Base-by-base conservation (phyloP, 352 stramenopile species). In the Albugo laibachii region DNA sequence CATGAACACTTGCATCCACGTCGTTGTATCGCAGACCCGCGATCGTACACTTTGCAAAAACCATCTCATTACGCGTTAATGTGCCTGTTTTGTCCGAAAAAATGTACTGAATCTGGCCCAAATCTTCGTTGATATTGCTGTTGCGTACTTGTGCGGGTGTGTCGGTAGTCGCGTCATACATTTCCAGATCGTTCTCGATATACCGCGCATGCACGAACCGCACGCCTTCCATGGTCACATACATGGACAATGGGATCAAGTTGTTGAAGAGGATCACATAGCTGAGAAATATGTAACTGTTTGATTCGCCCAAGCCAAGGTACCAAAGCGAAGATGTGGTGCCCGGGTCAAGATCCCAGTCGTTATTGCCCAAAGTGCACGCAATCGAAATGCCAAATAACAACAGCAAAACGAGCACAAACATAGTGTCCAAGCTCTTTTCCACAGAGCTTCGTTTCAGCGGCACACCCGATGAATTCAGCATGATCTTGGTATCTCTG, bases 11-110 rank as follows among this genome's bases (percentile, higher is more conserved):
- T 24, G 70, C 59, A 16, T 85, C 67, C n/a, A 87, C 61, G 54
- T 92, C 76, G 48, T 92, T 94, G 62, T 96, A 97, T 20, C 80
- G 75, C 39, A 85, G 49, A 5, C 89, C 89, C 16, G 56, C 83
- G 40, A 97, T 87, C 1, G 81, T 88, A 55, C 88, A 96, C 59
- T 94, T 94, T 34, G 86, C 74, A 54, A 92, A 92, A 18, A 88
- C 71, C 79, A 92, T 92, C 56, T 89, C 77, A 44, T 92, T 92
- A 24, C 75, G 69, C 2, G 79, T 92, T 20, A 92, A 52, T 4
- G 79, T 92, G 18, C 79, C 79, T 6, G 79, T 92, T 46, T 92
- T 92, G 60, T 92, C 79, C 18, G 76, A 89, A 50, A 92, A 89
- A 45, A 92, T 91, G 41, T 89, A 92, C 73, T 92, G 74, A 47